Base-by-base conservation (phyloP, 768 basidiomycete genomes). In the Mycena epipterygia region DNA sequence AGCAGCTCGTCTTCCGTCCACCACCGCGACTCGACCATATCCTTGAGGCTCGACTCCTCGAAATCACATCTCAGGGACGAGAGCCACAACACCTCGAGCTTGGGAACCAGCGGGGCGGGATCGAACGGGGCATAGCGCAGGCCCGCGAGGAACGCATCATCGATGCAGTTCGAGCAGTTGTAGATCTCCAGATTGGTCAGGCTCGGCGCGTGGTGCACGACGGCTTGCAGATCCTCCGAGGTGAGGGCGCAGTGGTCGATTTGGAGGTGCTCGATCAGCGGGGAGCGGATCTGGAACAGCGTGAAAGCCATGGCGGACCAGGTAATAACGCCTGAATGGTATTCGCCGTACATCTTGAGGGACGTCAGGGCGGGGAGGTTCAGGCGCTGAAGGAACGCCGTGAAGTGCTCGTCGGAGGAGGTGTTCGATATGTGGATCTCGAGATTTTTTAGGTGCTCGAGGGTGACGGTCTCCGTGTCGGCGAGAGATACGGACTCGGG, bases 231-330 rank as follows among this genome's bases (percentile, higher is more conserved):
- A 19, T 64, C 69, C 37, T 70, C 69, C 12, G 69, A 65, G 17
- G 69, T 70, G n/a, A 70, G 57, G 7, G 69, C 69, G 33, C 69
- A 70, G 33, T 64, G 64, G 57, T 64, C 69, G 63, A 70, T 70
- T 41, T 64, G 64, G 29, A 70, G 62, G 33, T 51, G 57, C 41
- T 46, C 35, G 55, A 70, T 70, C 5, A 59, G 48, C 29, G 69
- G 69, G 39, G 56, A 56, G 5, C 69, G 69, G 2, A 65, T 27
- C 41, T 70, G 69, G 64, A 70, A 70, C 14, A 52, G 21, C 32
- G 62, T 70, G 35, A 65, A 64, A 30, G 69, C 62, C 29, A 25
- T 13, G 5, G 56, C 29, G 23, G 69, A 65, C 69, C 69, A 70
- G 35, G 62, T 70, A 11, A 70, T 64, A 2, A 70, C 68, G 14